phyloP scores from a whole-genome alignment of 306 rosid species.

The Lagenaria siceraria region DNA sequence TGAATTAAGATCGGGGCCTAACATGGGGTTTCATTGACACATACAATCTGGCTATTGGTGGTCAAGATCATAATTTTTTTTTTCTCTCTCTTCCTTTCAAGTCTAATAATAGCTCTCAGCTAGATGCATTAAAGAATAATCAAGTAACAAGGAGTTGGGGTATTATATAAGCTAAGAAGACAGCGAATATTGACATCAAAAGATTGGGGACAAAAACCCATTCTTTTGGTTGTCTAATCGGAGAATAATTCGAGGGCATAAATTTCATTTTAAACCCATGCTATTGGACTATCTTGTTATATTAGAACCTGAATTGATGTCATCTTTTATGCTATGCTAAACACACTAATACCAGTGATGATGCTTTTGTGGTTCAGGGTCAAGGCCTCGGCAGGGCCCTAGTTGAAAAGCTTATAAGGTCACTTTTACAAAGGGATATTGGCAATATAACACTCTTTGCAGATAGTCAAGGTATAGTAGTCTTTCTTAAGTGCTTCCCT shows the following conservation, averaged over 20 bases:
- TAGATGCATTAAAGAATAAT: neutral
- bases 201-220: neutral
- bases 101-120: neutral
- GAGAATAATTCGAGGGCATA: neutral
- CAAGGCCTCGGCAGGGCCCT: constrained; percentile 96
- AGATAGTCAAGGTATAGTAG: constrained; percentile 66
- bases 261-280: neutral
- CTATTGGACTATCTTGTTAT: neutral
- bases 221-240: neutral
- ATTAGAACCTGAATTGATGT: neutral
- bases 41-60: neutral
- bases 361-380: constrained; percentile 41
- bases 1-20: too few species aligned
- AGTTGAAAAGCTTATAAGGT: constrained; percentile 71
- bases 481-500: neutral
- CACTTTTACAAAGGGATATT: constrained; percentile 84
- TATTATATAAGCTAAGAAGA: neutral
- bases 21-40: neutral
- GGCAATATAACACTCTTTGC: constrained; percentile 92
- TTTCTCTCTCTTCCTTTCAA: neutral
- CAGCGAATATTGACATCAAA: neutral
- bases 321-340: neutral
- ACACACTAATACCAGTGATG: constrained; percentile 9
- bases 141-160: neutral
- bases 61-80: neutral